phyloP scores from a whole-genome alignment of 2,329 filamentous ascomycete species.

The Didymosphaeria variabile region DNA sequence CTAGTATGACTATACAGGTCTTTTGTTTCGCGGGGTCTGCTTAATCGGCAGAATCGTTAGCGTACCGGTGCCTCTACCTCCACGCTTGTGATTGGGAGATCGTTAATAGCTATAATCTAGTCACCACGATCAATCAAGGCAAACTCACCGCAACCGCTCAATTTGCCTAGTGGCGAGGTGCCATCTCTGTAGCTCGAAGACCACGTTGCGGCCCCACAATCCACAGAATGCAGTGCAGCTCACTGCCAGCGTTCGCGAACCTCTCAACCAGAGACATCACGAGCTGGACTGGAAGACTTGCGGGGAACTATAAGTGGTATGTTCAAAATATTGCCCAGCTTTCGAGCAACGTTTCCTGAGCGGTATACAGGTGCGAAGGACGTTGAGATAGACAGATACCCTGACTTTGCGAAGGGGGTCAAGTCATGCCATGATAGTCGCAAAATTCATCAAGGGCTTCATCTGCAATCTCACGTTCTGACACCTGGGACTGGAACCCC shows the following conservation, averaged over 20 bases:
- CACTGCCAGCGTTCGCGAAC: neutral
- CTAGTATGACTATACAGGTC: constrained; percentile 5
- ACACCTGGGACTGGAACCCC: too few relatives aligned
- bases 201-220: neutral
- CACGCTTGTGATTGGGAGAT: constrained; percentile 32
- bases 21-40: constrained; percentile 16
- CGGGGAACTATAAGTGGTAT: too few relatives aligned
- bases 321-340: too few relatives aligned
- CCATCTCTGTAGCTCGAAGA: neutral
- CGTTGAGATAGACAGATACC: too few relatives aligned
- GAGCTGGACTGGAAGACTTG: neutral
- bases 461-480: too few relatives aligned
- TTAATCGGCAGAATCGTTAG: constrained; percentile 24
- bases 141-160: neutral
- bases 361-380: too few relatives aligned
- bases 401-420: too few relatives aligned
- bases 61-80: constrained; percentile 19
- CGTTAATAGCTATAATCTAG: constrained; percentile 23
- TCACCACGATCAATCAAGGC: constrained; percentile 8
- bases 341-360: too few relatives aligned
- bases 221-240: neutral
- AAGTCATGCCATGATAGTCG: too few relatives aligned
- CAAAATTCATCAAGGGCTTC: too few relatives aligned
- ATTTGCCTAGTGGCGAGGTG: neutral
- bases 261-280: neutral